Percentiles rank a stretch among this genome's conserved stretches.
These are phyloP conservation scores for Dactylellina haptotyla DNA, from an alignment of 2,329 filamentous ascomycete genomes.

Conservation along the genomic window DNA sequence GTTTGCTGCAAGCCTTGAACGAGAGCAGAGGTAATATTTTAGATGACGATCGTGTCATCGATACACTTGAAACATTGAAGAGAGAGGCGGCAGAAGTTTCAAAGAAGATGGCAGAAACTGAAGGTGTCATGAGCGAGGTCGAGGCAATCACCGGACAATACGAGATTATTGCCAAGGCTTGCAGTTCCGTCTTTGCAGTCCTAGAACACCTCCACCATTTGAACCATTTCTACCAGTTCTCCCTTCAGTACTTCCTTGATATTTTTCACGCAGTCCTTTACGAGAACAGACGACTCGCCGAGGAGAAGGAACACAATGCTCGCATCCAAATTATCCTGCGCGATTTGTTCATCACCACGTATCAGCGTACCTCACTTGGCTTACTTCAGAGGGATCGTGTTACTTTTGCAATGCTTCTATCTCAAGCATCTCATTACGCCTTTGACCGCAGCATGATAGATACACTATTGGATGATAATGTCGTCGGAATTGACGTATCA, in stretches of 20 bases:
- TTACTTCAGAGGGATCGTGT: constrained; percentile 93
- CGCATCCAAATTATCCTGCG: constrained; percentile 90
- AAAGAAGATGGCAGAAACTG: constrained; percentile 93
- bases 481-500: constrained; percentile 81
- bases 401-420: constrained; percentile 91
- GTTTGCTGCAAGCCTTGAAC: constrained; percentile 91
- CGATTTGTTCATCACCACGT: constrained; percentile 91
- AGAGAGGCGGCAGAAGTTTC: constrained; percentile 97
- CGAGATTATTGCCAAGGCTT: constrained; percentile 89
- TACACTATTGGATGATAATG: constrained; percentile 78
- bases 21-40: constrained; percentile 97
- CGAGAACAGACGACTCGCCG: constrained; percentile 76
- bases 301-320: constrained; percentile 77
- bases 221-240: constrained; percentile 99
- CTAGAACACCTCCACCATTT: constrained; percentile 97
- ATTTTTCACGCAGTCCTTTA: constrained; percentile 95
- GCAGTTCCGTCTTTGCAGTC: constrained; percentile 96
- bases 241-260: constrained; percentile 91
- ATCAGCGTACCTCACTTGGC: constrained; percentile 91
- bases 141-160: constrained; percentile 96
- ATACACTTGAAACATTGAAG: constrained; percentile 97
- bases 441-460: constrained; percentile 94
- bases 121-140: constrained; percentile 97
- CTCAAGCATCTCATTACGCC: constrained; percentile 92
- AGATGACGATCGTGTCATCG: constrained; percentile 97